Conservation (phyloP, 179 eudicot genomes). For the Beta macrorhiza region DNA sequence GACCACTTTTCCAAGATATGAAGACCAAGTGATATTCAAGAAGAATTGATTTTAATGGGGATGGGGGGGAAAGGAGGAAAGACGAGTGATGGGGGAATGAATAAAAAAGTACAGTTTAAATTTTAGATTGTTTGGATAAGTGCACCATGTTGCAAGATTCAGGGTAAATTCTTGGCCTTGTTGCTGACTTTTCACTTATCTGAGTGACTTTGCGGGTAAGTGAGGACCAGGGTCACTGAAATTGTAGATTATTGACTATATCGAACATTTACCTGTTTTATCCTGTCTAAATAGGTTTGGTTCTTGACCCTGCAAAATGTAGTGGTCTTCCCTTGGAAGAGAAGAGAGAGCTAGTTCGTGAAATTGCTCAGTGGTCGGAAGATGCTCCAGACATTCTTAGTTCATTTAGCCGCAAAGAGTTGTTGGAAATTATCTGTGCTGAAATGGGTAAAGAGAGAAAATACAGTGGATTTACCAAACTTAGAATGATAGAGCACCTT, state of each 20-base stretch:
- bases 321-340: conserved; percentile 53
- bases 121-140: background rate
- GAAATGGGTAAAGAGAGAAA: conserved; percentile 71
- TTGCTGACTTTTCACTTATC: background rate
- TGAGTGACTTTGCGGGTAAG: background rate
- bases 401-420: conserved; percentile 54
- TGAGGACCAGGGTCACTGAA: background rate
- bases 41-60: too few relatives aligned
- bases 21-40: background rate
- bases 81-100: too few relatives aligned
- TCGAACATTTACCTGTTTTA: conserved; percentile 4
- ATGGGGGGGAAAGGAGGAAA: background rate
- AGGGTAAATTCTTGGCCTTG: background rate
- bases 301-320: conserved; percentile 52
- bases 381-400: conserved; percentile 53
- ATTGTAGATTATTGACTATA: background rate
- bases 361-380: conserved; percentile 45
- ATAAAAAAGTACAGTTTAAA: background rate
- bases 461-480: conserved; percentile 55
- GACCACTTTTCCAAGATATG: background rate
- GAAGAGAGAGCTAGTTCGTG: conserved; percentile 55
- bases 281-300: conserved; percentile 36
- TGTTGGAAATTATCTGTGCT: conserved; percentile 60
- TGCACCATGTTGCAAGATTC: background rate
- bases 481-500: conserved; percentile 58